Conservation (phyloP, 2,329 filamentous ascomycete species). For the Didymella pomorum region DNA sequence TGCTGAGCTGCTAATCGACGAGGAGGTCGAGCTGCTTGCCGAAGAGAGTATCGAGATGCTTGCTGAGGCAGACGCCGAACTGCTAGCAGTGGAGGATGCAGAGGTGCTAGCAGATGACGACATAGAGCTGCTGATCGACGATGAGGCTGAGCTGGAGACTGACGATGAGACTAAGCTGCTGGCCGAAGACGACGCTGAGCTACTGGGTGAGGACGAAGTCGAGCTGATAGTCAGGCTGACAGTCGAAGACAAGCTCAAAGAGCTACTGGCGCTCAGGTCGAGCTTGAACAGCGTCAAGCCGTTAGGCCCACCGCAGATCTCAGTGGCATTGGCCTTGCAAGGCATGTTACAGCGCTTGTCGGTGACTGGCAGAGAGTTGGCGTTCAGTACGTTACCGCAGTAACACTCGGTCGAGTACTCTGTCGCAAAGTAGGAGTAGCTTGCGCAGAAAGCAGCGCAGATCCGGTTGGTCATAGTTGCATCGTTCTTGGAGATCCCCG, state of each 20-base stretch:
- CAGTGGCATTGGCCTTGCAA: constrained; percentile 16
- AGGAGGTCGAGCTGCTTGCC: not conserved
- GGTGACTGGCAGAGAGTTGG: constrained; percentile 24
- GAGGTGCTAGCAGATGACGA: not conserved
- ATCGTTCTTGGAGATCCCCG: constrained; percentile 1
- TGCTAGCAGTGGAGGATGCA: not conserved
- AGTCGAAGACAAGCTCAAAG: not conserved
- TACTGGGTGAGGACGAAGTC: not conserved
- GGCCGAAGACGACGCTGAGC: not conserved
- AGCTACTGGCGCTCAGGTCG: not conserved
- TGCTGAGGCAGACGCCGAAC: not conserved
- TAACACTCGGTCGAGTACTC: constrained; percentile 23
- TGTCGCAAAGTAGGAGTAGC: constrained; percentile 9
- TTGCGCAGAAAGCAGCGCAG: constrained; percentile 7
- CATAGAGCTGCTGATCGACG: not conserved
- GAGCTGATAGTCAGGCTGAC: not conserved
- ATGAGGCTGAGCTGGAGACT: not conserved
- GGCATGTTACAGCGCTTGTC: constrained; percentile 41
- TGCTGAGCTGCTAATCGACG: not conserved
- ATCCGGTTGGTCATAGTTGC: constrained; percentile 10
- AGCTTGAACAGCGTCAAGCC: constrained; percentile 23
- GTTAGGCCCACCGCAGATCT: constrained; percentile 27
- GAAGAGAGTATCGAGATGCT: not conserved
- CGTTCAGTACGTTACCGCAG: constrained; percentile 22
- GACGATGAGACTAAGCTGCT: not conserved